Percentiles rank a stretch among this genome's conserved stretches.
phyloP scores from a whole-genome alignment of 192 early-diverging fungal species.

The Umbelopsis ramanniana region DNA sequence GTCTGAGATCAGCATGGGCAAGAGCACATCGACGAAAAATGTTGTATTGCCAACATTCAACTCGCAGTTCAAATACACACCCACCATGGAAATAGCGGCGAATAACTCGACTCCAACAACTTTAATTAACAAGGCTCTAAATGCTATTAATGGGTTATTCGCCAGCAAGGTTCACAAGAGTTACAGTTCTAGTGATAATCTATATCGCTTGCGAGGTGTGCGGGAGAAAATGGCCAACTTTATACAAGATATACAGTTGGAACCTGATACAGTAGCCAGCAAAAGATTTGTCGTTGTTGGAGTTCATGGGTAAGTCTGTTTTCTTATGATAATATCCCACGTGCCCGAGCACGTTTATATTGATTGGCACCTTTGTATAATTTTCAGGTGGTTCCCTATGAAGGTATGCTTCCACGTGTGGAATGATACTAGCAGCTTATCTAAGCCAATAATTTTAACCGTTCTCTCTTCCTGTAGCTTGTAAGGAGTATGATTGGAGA shows the following conservation, averaged over 20 bases:
- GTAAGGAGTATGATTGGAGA: constrained; percentile 82
- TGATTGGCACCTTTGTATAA: neutral
- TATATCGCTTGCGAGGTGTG: neutral
- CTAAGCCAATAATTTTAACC: constrained; percentile 14
- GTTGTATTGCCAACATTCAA: constrained; percentile 38
- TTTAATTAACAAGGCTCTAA: constrained; percentile 15
- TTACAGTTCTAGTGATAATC: neutral
- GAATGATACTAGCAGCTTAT: constrained; percentile 29
- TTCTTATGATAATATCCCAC: neutral
- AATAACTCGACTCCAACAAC: constrained; percentile 4
- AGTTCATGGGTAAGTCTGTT: constrained; percentile 68
- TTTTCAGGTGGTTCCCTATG: constrained; percentile 73
- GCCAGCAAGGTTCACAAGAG: constrained; percentile 3
- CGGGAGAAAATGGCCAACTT: constrained; percentile 7
- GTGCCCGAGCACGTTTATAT: neutral
- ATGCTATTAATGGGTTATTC: constrained; percentile 2
- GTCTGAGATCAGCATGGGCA: neutral
- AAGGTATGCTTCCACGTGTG: constrained; percentile 38
- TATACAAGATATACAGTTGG: constrained; percentile 25
- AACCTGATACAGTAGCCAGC: constrained; percentile 35
- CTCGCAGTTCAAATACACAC: constrained; percentile 32
- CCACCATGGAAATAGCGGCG: neutral
- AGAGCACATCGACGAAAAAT: constrained; percentile 22
- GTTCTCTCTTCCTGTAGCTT: constrained; percentile 35
- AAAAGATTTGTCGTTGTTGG: constrained; percentile 77